A percentile compares a stretch with the other conserved stretches of the same genome.
These are phyloP conservation scores for Backusella westeae DNA, from an alignment of 192 early-diverging fungal species.

Conservation along the genomic window DNA sequence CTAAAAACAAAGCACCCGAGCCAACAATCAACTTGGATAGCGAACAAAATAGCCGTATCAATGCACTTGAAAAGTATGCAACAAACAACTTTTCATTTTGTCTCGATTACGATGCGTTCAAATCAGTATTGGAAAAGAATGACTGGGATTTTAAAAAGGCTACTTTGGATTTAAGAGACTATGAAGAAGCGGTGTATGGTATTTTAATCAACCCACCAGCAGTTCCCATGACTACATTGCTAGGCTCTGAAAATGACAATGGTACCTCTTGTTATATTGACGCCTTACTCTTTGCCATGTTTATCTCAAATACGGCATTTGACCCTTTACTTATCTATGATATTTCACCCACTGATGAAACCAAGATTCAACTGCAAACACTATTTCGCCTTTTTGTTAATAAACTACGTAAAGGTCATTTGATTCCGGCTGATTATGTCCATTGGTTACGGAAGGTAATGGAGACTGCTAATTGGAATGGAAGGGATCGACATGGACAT, in stretches of 20 bases:
- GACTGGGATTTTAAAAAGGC: conserved; percentile 32
- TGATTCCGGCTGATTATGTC: conserved; percentile 49
- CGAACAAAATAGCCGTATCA: conserved; percentile 8
- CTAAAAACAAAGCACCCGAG: not conserved
- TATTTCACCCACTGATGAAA: conserved; percentile 15
- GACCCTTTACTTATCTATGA: conserved; percentile 49
- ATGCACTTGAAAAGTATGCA: not conserved
- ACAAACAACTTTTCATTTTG: not conserved
- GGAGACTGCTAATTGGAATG: conserved; percentile 50
- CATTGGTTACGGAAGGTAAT: conserved; percentile 52
- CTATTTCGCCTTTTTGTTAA: conserved; percentile 59
- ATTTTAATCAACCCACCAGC: conserved; percentile 15
- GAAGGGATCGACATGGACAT: conserved; percentile 12
- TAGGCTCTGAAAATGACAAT: conserved; percentile 61
- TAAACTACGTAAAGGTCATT: conserved; percentile 55
- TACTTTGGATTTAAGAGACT: conserved; percentile 21
- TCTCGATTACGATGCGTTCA: not conserved
- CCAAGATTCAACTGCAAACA: conserved; percentile 45
- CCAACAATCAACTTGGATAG: not conserved
- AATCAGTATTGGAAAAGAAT: conserved; percentile 30
- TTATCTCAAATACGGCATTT: conserved; percentile 53
- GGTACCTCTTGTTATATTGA: conserved; percentile 70
- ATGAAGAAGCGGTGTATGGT: conserved; percentile 37
- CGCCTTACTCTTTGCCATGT: conserved; percentile 65
- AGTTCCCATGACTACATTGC: conserved; percentile 5